Evolutionary conservation across 2,329 filamentous ascomycete species (phyloP), one percentile per base, ranked within the genome.

Genomic region (Calcarisporium arbuscula): DNA sequence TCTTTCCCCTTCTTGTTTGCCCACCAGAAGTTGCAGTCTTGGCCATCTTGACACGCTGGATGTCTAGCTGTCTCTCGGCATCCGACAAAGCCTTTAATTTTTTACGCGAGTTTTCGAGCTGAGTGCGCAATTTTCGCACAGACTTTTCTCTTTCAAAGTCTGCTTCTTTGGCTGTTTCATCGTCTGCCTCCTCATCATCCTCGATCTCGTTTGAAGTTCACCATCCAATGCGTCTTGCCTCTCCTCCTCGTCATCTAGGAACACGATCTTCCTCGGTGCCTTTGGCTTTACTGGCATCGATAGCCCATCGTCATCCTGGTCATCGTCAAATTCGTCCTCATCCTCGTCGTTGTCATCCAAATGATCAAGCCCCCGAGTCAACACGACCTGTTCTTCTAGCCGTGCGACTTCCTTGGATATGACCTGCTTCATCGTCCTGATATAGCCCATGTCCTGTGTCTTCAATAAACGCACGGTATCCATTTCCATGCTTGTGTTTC

Each of bases 371-470:
- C 45, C 66, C 47, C 36, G 55, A 37, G 48, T 58, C 50, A 74
- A 51, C 8, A 75, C 61, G 2, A 72, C 60, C 39, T 69, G 63
- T 56, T 75, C 65, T 57, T 80, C 69, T 18, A 82, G 51, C 34
- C 49, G 56, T 26, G 62, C 61, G 2, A 79, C 69, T 44, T 82
- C 74, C 50, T 79, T 80, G 38, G 61, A 52, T 4, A 72, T 65
- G 18, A 77, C 65, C 44, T 78, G 80, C 37, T 73, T 64, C 65
- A 77, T 72, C 16, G 76, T 79, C 41, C 79, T 62, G 18, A 82
- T 54, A 52, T 83, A 83, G 3, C 72, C 77, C 19, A 80, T 54
- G 49, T 84, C 80, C 57, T 84, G 80, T 3, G 78, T 83, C 64
- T 83, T 84, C 43, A 82, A 68, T 16, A 82, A 60, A 15, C 78